Conservation (phyloP, 2,329 filamentous ascomycete genomes). For the Botryotinia narcissicola region DNA sequence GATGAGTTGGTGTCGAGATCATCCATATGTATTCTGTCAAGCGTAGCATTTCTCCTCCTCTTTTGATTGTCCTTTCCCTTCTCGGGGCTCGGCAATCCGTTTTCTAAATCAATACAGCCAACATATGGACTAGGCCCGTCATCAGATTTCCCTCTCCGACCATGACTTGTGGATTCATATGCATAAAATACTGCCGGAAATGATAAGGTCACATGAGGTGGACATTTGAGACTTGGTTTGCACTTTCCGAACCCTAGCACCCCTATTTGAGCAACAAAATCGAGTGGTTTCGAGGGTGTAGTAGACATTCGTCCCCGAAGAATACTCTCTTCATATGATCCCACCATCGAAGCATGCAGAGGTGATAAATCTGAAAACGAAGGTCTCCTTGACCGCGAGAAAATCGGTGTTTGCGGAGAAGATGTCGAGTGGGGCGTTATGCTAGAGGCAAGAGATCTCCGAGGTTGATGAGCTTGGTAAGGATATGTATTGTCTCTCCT, state of each 20-base stretch:
- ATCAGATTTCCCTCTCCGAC: slow-evolving; percentile 58
- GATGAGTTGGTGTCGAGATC: slow-evolving; percentile 31
- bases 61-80: slow-evolving; percentile 44
- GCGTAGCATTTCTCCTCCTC: slow-evolving; percentile 35
- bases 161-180: slow-evolving; percentile 68
- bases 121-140: slow-evolving; percentile 96
- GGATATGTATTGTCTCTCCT: slow-evolving; percentile 64
- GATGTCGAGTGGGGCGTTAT: slow-evolving; percentile 43
- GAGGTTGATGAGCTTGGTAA: slow-evolving; percentile 76
- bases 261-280: slow-evolving; percentile 93
- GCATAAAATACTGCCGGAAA: slow-evolving; percentile 97
- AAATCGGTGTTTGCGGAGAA: slow-evolving; percentile 51
- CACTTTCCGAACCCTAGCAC: slow-evolving; percentile 88
- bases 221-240: slow-evolving; percentile 80
- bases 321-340: slow-evolving; percentile 97
- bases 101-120: slow-evolving; percentile 86
- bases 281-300: slow-evolving; percentile 84
- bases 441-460: slow-evolving; percentile 67
- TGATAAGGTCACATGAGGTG: slow-evolving; percentile 82
- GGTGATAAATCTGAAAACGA: slow-evolving; percentile 76
- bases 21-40: slow-evolving; percentile 25
- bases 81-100: slow-evolving; percentile 60
- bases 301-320: slow-evolving; percentile 95
- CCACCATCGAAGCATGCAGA: slow-evolving; percentile 89
- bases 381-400: slow-evolving; percentile 58